These are phyloP conservation scores for Stagonosporopsis chrysanthemi DNA, from an alignment of 2,329 filamentous ascomycete species.

Conservation along the genomic window DNA sequence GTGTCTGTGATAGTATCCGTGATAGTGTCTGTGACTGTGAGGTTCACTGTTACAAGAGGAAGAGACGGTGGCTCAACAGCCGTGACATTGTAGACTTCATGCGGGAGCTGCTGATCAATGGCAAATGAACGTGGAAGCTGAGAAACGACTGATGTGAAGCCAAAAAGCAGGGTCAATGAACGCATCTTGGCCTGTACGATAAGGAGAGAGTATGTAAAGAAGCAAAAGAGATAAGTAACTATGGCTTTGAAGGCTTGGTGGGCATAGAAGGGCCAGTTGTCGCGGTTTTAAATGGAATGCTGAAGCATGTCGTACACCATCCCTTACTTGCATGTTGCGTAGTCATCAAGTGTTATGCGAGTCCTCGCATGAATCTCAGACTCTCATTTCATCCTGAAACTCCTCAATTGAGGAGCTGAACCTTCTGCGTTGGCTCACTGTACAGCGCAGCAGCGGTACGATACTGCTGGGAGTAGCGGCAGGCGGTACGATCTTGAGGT, in stretches of 20 bases:
- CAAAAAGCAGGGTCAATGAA: constrained; percentile 11
- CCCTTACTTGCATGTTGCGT: constrained; percentile 14
- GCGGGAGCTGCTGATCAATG: constrained; percentile 6
- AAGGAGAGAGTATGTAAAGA: constrained; percentile 10
- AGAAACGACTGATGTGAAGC: constrained; percentile 12
- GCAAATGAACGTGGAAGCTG: constrained; percentile 11
- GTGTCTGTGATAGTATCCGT: constrained; percentile 32
- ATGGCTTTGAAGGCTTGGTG: constrained; percentile 1
- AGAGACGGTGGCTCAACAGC: constrained; percentile 3
- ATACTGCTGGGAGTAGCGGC: background rate
- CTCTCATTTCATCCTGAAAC: background rate
- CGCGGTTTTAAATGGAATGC: constrained; percentile 16
- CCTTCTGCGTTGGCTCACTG: background rate
- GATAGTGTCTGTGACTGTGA: constrained; percentile 33
- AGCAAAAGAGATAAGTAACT: constrained; percentile 3
- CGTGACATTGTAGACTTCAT: constrained; percentile 15
- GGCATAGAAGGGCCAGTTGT: constrained; percentile 12
- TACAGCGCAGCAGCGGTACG: background rate
- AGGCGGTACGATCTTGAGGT: background rate
- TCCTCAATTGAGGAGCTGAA: background rate
- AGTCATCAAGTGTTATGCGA: constrained; percentile 1
- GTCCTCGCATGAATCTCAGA: constrained; percentile 10
- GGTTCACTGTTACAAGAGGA: constrained; percentile 1
- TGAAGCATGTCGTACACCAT: constrained; percentile 4
- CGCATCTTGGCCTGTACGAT: constrained; percentile 4